Percentiles rank a stretch among this genome's conserved stretches.
These are phyloP conservation scores for Trichocomaceae sp. DNA, from an alignment of 2,329 filamentous ascomycete genomes.

Conservation along the genomic window DNA sequence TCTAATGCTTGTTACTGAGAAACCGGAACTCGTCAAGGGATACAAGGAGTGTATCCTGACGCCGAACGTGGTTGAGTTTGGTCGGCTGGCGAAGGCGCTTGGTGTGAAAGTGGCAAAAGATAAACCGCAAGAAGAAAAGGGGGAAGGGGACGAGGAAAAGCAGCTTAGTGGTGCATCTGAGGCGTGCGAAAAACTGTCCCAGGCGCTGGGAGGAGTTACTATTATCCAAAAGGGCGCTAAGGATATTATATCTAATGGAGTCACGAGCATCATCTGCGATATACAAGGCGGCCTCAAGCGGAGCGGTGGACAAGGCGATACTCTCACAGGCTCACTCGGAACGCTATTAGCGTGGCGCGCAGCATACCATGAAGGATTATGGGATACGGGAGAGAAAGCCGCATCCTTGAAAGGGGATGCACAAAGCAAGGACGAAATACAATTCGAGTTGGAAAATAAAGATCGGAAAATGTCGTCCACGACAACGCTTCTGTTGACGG, in stretches of 20 bases:
- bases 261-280: constrained; percentile 67
- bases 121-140: constrained; percentile 33
- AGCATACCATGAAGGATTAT: constrained; percentile 77
- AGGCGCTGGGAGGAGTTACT: constrained; percentile 76
- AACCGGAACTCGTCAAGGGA: constrained; percentile 70
- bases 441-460: constrained; percentile 38
- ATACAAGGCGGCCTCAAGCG: constrained; percentile 77
- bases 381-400: constrained; percentile 49
- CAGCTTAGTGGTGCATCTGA: constrained; percentile 44
- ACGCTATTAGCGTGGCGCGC: constrained; percentile 84
- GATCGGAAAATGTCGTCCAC: constrained; percentile 50
- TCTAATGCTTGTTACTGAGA: constrained; percentile 66
- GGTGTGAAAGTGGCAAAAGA: constrained; percentile 52
- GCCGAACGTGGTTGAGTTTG: constrained; percentile 92
- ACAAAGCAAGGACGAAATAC: constrained; percentile 36
- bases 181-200: constrained; percentile 64
- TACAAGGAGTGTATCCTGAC: constrained; percentile 83
- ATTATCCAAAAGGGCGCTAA: constrained; percentile 81
- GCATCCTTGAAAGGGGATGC: constrained; percentile 19
- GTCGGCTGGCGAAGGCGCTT: constrained; percentile 67
- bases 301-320: constrained; percentile 92
- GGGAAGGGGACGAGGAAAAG: constrained; percentile 36
- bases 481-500: constrained; percentile 65
- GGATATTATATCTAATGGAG: constrained; percentile 78
- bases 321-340: constrained; percentile 79